phyloP scores from a whole-genome alignment of 305 asterid species.

The Coffea humblotiana region DNA sequence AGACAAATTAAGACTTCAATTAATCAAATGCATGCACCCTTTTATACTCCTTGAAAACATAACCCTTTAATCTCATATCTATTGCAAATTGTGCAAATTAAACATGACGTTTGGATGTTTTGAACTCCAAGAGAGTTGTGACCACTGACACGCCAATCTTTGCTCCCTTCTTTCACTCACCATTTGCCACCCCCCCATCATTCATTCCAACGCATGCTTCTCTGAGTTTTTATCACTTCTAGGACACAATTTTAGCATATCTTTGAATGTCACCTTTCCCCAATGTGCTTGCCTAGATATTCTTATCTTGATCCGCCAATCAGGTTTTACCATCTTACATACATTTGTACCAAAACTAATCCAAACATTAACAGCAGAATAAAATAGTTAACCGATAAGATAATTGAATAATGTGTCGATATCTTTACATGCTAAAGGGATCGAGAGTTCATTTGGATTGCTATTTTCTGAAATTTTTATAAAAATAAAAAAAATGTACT shows the following conservation, averaged over 20 bases:
- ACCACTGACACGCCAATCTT: slow-evolving; percentile 41
- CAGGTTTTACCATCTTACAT: slow-evolving; percentile 23
- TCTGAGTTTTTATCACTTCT: slow-evolving; percentile 27
- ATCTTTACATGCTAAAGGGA: not conserved
- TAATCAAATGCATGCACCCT: slow-evolving; percentile 21
- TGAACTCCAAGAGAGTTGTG: slow-evolving; percentile 41
- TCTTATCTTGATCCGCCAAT: slow-evolving; percentile 56
- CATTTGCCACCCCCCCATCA: slow-evolving; percentile 21
- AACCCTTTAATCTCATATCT: slow-evolving; percentile 20
- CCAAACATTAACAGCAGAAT: not conserved
- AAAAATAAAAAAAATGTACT: no score
- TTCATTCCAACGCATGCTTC: slow-evolving; percentile 52
- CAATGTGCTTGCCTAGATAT: slow-evolving; percentile 17
- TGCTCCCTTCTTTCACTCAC: slow-evolving; percentile 25
- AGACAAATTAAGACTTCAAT: slow-evolving; percentile 14
- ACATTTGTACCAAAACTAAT: not conserved
- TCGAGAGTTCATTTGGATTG: no score
- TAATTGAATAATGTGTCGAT: not conserved
- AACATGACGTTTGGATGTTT: slow-evolving; percentile 52
- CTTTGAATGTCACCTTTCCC: slow-evolving; percentile 27
- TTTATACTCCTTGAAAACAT: slow-evolving; percentile 25
- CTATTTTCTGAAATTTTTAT: no score
- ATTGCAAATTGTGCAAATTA: slow-evolving; percentile 42
- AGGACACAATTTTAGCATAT: slow-evolving; percentile 28
- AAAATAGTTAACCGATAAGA: not conserved